Evolutionary conservation across 2,329 filamentous ascomycete genomes (phyloP), one percentile per base, ranked within the genome.

Genomic region (Cladophialophora exuberans): DNA sequence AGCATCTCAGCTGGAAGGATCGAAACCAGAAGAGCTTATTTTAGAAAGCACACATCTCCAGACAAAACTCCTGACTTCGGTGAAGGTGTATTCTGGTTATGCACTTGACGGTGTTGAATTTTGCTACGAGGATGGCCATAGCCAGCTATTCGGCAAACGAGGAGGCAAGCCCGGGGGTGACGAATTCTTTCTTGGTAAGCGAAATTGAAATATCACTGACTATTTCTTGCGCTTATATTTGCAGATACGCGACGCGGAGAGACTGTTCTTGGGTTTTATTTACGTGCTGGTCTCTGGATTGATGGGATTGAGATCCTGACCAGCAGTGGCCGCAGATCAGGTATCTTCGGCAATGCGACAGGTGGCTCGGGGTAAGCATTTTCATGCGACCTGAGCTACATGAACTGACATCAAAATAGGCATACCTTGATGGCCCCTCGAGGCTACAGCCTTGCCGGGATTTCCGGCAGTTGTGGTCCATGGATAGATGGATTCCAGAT

Each of bases 231-330:
- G 25, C 64, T 72, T 48, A 71, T 42, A 43, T 18, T 10, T 13
- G 38, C 51, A 89, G 92, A 97, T 72, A 86, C 89, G 28, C 84
- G 90, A 38, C 85, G 86, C 51, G 91, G 92, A 52, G 94, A 99
- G 74, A 87, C 89, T 59, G 79, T 99, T 39, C 84, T 90, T 56
- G 94, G 94, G 6, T 97, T 99, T 70, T 83, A 87, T 64, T 77
- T 97, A 47, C 81, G 91, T 62, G 85, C 88, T 45, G 91, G 90
- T 18, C 77, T 83, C 56, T 94, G 88, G 84, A 87, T 97, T 62
- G 90, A 97, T 69, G 93, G 86, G 10, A 81, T 97, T 48, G 90
- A 96, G 69, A 86, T 97, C 60, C 76, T 97, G 71, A 97, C 94
- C 1, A 97, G 86, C 66, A 75, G 90, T 57, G 92, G 92, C n/a